Conservation (phyloP, 306 rosid genomes). For the Glycine soja region DNA sequence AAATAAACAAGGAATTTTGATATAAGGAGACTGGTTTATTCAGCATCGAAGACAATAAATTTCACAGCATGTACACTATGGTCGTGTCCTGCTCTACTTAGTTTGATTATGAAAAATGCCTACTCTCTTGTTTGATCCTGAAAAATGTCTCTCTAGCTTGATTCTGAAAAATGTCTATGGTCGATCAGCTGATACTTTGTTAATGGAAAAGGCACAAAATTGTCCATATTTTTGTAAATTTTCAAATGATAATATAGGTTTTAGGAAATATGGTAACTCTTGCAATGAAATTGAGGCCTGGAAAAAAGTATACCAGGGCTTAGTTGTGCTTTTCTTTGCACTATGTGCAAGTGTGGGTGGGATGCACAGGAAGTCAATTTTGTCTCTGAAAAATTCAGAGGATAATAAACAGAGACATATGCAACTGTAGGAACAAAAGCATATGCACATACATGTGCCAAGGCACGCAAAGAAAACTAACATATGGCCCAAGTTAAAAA, state of each 20-base stretch:
- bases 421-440: constrained; percentile 30
- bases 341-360: not conserved
- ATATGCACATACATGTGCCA: constrained; percentile 11
- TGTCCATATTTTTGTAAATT: constrained; percentile 1
- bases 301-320: not conserved
- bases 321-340: constrained; percentile 12
- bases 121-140: not conserved
- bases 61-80: constrained; percentile 6
- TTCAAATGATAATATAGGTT: not conserved
- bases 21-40: constrained; percentile 9
- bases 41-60: constrained; percentile 22
- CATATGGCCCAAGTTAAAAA: constrained; percentile 29
- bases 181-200: constrained; percentile 7
- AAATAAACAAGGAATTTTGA: constrained; percentile 7
- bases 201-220: constrained; percentile 2
- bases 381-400: constrained; percentile 32
- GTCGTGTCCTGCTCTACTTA: not conserved
- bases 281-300: not conserved
- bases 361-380: constrained; percentile 33
- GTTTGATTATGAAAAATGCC: too few relatives aligned
- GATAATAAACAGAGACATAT: constrained; percentile 12
- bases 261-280: constrained; percentile 14
- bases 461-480: constrained; percentile 38
- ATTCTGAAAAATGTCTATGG: not conserved
- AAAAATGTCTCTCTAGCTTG: not conserved